Evolutionary conservation across 495 filamentous ascomycete genomes (phyloP), one percentile per base, ranked within the genome.

Genomic region (Choiromyces venosus): DNA sequence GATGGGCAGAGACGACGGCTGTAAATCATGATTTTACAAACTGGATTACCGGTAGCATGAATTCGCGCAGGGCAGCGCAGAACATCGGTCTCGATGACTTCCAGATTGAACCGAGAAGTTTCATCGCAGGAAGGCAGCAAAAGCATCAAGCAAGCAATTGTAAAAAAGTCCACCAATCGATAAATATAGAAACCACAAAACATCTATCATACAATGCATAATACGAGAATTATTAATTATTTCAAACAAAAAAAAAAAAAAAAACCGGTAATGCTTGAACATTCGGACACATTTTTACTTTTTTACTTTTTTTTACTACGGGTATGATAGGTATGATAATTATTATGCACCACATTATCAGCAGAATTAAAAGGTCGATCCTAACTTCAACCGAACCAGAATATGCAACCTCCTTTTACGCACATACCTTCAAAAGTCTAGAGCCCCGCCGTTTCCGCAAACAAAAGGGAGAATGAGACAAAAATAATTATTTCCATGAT

Each of bases 161-260:
- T 16, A 40, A 16, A 16, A 16, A 3, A 10, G 18, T 16, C 39
- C 4, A 56, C 8, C n/a, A 29, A 56, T 25, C 0, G 44, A 56
- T 56, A 56, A 56, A 56, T 29, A 56, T 56, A 56, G 46, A 56
- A 56, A n/a, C n/a, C n/a, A n/a, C n/a, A n/a, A n/a, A n/a, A 29
- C 10, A 4, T 25, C 6, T n/a, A n/a, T 56, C 2, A 56, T 10
- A 25, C 9, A 25, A 21, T 25, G 2, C 2, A n/a, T 25, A 29
- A 19, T 14, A 56, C 46, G 14, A 56, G 46, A 25, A 46, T 7
- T 3, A 46, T 6, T 18, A n/a, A 46, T 6, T 18, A n/a, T 46
- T 8, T 19, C 42, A n/a, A n/a, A n/a, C n/a, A n/a, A n/a, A n/a
- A n/a, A n/a, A n/a, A n/a, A n/a, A n/a, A n/a, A n/a, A n/a, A 46